phyloP scores from a whole-genome alignment of 202 grass and related monocot species.

The Schoenoplectus tabernaemontani region DNA sequence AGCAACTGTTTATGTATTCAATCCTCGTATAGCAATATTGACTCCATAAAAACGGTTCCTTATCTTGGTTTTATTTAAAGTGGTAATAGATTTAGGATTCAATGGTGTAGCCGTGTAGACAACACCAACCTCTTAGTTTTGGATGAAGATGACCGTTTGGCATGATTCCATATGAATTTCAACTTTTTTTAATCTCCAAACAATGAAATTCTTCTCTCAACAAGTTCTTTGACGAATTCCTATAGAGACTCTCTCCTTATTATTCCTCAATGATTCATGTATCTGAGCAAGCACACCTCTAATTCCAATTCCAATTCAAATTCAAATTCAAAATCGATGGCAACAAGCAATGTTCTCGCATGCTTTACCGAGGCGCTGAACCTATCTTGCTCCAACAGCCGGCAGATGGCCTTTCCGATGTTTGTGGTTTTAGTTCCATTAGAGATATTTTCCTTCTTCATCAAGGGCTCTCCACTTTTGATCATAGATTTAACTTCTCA shows the following conservation, averaged over 20 bases:
- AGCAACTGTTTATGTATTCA: neutral
- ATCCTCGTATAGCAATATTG: neutral
- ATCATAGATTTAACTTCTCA: constrained; percentile 1
- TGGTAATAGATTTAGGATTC: constrained; percentile 15
- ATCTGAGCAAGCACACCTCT: neutral
- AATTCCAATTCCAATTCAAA: neutral
- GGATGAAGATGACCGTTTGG: constrained; percentile 9
- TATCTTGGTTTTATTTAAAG: neutral
- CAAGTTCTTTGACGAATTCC: neutral
- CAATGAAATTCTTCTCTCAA: neutral
- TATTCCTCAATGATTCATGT: neutral
- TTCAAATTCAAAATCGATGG: constrained; percentile 4
- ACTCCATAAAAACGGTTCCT: neutral
- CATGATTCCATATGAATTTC: neutral
- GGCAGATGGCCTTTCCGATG: neutral
- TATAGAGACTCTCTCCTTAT: neutral
- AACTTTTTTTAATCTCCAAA: neutral
- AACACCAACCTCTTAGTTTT: constrained; percentile 11
- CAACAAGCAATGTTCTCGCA: neutral
- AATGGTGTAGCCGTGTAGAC: neutral
- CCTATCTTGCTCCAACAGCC: neutral
- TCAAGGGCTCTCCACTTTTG: neutral
- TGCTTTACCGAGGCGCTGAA: neutral
- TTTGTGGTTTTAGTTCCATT: neutral
- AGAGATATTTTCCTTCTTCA: constrained; percentile 2